Percentiles rank a stretch among this genome's conserved stretches.
Conservation (phyloP, 1,284 basidiomycete species). For the Cryptococcus jaspeensis region DNA sequence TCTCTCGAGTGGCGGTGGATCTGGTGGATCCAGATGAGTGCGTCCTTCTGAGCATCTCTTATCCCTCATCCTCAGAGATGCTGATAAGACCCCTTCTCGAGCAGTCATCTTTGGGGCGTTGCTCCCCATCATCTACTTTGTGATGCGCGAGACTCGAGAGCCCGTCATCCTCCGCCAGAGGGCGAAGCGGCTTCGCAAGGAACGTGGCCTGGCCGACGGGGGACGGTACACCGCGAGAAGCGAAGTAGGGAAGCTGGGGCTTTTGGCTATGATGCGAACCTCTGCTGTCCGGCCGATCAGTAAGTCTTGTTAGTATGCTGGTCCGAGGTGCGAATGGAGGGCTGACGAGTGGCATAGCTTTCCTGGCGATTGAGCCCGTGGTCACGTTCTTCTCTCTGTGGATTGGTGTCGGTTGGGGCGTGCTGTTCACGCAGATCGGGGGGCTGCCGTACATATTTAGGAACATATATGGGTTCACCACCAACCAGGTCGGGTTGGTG, state of each 20-base stretch:
- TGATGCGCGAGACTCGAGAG: slow-evolving; percentile 48
- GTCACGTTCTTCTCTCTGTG: slow-evolving; percentile 72
- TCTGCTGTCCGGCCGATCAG: slow-evolving; percentile 40
- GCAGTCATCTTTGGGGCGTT: slow-evolving; percentile 34
- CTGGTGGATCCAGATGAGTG: slow-evolving; percentile 70
- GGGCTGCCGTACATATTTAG: slow-evolving; percentile 64
- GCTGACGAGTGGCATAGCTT: slow-evolving; percentile 47
- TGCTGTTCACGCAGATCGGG: slow-evolving; percentile 68
- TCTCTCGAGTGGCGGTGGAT: slow-evolving; percentile 74
- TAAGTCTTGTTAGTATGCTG: slow-evolving; percentile 21
- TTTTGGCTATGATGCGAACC: slow-evolving; percentile 35
- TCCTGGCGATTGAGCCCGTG: slow-evolving; percentile 71
- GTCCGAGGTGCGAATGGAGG: not conserved
- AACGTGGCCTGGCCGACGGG: slow-evolving; percentile 23
- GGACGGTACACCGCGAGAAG: slow-evolving; percentile 48
- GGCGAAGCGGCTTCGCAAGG: slow-evolving; percentile 37
- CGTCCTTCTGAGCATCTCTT: slow-evolving; percentile 8
- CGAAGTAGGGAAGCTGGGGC: slow-evolving; percentile 43
- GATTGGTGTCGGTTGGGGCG: slow-evolving; percentile 75
- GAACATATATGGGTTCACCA: slow-evolving; percentile 64
- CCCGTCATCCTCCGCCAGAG: slow-evolving; percentile 44
- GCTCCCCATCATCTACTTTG: slow-evolving; percentile 35
- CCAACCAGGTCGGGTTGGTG: slow-evolving; percentile 62
- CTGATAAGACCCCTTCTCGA: no score
- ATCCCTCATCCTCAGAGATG: no score